phyloP scores from a whole-genome alignment of 345 rosid species.

The Citrus australasica region DNA sequence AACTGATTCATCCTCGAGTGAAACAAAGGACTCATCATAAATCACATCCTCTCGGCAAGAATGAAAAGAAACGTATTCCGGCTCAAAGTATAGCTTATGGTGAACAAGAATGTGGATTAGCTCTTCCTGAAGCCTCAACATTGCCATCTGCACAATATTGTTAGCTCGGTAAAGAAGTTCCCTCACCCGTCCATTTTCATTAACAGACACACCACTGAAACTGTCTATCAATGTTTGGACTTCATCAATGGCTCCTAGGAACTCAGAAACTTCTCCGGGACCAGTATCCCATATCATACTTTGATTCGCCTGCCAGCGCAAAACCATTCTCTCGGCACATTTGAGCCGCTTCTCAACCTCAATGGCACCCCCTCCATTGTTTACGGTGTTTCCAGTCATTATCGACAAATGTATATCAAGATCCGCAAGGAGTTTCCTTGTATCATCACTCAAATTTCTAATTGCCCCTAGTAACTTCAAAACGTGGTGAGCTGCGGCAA shows the following conservation, averaged over 20 bases:
- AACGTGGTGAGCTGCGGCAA: constrained; percentile 57
- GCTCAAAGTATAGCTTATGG: constrained; percentile 36
- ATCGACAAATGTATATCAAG: constrained; percentile 50
- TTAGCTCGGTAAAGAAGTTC: constrained; percentile 49
- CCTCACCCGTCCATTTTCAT: constrained; percentile 32
- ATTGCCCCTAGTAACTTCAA: constrained; percentile 53
- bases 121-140: constrained; percentile 80
- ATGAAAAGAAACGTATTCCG: constrained; percentile 33
- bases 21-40: constrained; percentile 58
- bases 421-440: constrained; percentile 41
- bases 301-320: constrained; percentile 47
- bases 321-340: constrained; percentile 40
- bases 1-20: constrained; percentile 45
- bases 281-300: constrained; percentile 56
- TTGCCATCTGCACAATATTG: constrained; percentile 48
- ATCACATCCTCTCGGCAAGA: constrained; percentile 33
- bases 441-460: constrained; percentile 44
- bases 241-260: constrained; percentile 50
- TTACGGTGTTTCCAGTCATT: constrained; percentile 27
- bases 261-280: constrained; percentile 33
- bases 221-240: constrained; percentile 35
- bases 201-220: constrained; percentile 25
- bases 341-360: constrained; percentile 46
- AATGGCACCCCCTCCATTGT: constrained; percentile 24
- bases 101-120: constrained; percentile 48